Evolutionary conservation across 2,329 filamentous ascomycete genomes (phyloP).

Genomic region (Aspergillus eucalypticola): DNA sequence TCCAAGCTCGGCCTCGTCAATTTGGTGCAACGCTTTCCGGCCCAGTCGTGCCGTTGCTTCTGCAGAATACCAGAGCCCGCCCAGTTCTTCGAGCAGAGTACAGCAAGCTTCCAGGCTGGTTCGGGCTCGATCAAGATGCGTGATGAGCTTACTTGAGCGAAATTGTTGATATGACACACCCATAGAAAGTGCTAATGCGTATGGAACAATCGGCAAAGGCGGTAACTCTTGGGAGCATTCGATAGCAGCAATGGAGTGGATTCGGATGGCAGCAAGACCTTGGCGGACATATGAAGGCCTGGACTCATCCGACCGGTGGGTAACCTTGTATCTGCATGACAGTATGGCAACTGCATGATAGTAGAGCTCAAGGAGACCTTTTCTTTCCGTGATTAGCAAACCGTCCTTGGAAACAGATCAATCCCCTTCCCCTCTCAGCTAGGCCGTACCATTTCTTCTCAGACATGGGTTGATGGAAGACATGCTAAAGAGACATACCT

Average conservation of each 20-base stretch:
- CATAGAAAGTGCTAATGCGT: conserved; percentile 57
- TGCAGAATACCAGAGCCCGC: conserved; percentile 42
- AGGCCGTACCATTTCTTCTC: neutral
- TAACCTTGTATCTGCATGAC: conserved; percentile 51
- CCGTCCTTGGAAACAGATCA: neutral
- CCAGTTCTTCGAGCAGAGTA: conserved; percentile 36
- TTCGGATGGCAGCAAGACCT: conserved; percentile 56
- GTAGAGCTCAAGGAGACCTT: conserved; percentile 56
- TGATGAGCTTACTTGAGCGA: conserved; percentile 52
- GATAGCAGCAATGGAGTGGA: conserved; percentile 53
- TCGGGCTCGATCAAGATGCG: conserved; percentile 38
- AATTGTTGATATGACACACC: conserved; percentile 60
- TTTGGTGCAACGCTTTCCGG: conserved; percentile 38
- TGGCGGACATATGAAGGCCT: conserved; percentile 56
- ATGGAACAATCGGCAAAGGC: conserved; percentile 57
- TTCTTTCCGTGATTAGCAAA: neutral
- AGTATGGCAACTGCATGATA: conserved; percentile 60
- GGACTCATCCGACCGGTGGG: conserved; percentile 44
- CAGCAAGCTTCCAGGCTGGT: conserved; percentile 40
- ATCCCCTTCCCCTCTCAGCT: neutral
- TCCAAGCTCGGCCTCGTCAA: conserved; percentile 21
- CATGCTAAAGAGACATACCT: conserved; percentile 19
- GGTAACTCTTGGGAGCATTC: conserved; percentile 50
- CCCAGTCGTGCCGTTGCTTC: conserved; percentile 45
- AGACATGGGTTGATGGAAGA: neutral